phyloP scores from a whole-genome alignment of 768 basidiomycete species.

The Tremella mesenterica region DNA sequence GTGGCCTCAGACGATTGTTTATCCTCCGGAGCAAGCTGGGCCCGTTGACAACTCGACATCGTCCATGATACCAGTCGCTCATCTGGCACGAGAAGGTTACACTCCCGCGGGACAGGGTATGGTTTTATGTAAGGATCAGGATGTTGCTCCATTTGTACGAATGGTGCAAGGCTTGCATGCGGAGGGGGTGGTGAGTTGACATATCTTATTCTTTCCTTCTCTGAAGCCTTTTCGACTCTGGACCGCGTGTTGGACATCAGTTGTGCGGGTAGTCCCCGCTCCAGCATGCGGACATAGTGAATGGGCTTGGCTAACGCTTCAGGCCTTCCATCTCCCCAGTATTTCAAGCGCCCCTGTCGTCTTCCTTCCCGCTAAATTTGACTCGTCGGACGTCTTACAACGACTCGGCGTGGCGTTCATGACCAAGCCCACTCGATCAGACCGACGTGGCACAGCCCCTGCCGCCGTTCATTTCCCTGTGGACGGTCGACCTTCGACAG shows the following conservation, averaged over 20 bases:
- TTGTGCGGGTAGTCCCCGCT: too few species aligned
- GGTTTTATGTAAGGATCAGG: conserved; percentile 34
- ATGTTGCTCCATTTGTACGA: conserved; percentile 21
- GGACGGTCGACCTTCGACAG: conserved; percentile 1
- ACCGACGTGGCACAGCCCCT: too few species aligned
- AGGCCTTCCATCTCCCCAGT: conserved; percentile 34
- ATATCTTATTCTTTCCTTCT: not conserved
- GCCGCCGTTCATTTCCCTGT: conserved; percentile 14
- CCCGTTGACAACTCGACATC: conserved; percentile 7
- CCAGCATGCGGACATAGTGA: too few species aligned
- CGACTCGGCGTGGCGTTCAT: conserved; percentile 36
- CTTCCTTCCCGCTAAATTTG: conserved; percentile 39
- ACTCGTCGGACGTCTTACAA: conserved; percentile 29
- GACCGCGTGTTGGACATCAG: too few species aligned
- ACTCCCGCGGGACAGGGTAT: conserved; percentile 35
- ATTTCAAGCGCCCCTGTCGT: conserved; percentile 26
- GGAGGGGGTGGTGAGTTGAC: conserved; percentile 35
- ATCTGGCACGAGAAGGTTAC: conserved; percentile 34
- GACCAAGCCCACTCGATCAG: conserved; percentile 31
- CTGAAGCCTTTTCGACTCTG: too few species aligned
- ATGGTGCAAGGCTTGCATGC: conserved; percentile 35
- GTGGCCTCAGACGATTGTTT: conserved; percentile 22
- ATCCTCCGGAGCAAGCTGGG: conserved; percentile 14
- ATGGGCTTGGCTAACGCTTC: not conserved
- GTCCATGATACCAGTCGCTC: conserved; percentile 35